A percentile compares a stretch with the other conserved stretches of the same genome.
Evolutionary conservation across 2,329 filamentous ascomycete genomes (phyloP).

Genomic region (Coleophoma cylindrospora): DNA sequence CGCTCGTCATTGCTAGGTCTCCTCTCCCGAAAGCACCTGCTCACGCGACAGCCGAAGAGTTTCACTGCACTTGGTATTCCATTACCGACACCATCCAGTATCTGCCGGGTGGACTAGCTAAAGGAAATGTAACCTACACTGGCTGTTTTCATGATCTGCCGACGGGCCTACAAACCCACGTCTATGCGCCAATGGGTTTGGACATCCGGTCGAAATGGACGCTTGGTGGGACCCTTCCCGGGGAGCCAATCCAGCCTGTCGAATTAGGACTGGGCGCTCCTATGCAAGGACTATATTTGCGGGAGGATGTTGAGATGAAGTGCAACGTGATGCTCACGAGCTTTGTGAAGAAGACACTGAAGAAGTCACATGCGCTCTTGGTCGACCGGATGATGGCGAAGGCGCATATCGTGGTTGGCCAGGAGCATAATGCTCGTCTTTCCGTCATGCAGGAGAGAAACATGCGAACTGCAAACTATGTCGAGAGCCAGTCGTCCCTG

Average conservation of each 20-base stretch:
- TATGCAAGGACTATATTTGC: conserved; percentile 66
- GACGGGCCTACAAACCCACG: conserved; percentile 73
- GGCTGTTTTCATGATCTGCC: conserved; percentile 74
- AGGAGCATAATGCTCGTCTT: not conserved
- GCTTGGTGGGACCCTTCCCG: conserved; percentile 65
- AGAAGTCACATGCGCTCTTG: conserved; percentile 66
- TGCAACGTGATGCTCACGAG: conserved; percentile 71
- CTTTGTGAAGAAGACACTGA: conserved; percentile 80
- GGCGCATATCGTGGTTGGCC: conserved; percentile 29
- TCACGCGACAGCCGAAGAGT: conserved; percentile 66
- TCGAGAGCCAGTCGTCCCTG: not conserved
- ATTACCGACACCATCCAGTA: conserved; percentile 74
- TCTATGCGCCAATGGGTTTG: conserved; percentile 76
- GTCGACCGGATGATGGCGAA: conserved; percentile 59
- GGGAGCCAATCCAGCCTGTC: conserved; percentile 59
- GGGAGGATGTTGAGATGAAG: conserved; percentile 80
- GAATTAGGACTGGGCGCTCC: conserved; percentile 66
- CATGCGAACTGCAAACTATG: not conserved
- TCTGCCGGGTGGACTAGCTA: conserved; percentile 58
- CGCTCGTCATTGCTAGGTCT: conserved; percentile 66
- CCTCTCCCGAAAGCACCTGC: conserved; percentile 62
- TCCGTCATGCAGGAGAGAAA: not conserved
- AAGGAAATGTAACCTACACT: conserved; percentile 70
- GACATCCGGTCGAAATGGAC: conserved; percentile 77
- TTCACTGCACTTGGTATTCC: conserved; percentile 69